These are phyloP conservation scores for Thalia dealbata DNA, from an alignment of 176 grass and related monocot genomes.

Conservation along the genomic window DNA sequence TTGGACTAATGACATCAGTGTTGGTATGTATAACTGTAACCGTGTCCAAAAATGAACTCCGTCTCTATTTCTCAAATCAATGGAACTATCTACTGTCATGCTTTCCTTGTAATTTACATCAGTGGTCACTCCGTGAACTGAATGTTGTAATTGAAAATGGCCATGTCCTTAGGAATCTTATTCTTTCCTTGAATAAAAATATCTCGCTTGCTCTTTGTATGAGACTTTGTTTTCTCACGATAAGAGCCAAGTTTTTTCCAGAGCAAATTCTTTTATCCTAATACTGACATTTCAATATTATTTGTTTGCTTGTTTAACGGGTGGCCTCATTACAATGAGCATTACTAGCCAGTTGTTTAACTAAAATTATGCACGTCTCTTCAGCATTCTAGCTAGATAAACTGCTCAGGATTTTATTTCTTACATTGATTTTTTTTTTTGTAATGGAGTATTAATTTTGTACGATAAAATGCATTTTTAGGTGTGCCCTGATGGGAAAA, in stretches of 20 bases:
- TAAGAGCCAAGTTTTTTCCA: not conserved
- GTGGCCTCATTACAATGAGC: not conserved
- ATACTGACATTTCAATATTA: not conserved
- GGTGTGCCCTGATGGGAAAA: slow-evolving; percentile 66
- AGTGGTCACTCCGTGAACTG: not conserved
- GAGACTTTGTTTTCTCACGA: not conserved
- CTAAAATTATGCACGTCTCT: not conserved
- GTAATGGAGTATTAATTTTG: no score
- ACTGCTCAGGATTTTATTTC: not conserved
- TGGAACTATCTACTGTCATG: not conserved
- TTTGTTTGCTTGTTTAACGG: not conserved
- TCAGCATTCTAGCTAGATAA: not conserved
- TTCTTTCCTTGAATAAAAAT: no score
- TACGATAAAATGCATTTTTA: slow-evolving; percentile 24
- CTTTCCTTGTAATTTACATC: not conserved
- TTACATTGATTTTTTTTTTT: no score
- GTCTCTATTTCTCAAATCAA: not conserved
- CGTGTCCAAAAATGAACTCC: not conserved
- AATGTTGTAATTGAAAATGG: not conserved
- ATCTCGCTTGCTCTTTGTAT: not conserved
- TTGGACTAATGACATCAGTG: slow-evolving; percentile 69
- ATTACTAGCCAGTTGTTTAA: not conserved
- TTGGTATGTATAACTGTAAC: slow-evolving; percentile 29
- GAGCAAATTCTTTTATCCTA: not conserved
- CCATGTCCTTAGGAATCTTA: not conserved